Evolutionary conservation across 2,329 filamentous ascomycete species (phyloP).

Genomic region (Bipolaris zeicola): DNA sequence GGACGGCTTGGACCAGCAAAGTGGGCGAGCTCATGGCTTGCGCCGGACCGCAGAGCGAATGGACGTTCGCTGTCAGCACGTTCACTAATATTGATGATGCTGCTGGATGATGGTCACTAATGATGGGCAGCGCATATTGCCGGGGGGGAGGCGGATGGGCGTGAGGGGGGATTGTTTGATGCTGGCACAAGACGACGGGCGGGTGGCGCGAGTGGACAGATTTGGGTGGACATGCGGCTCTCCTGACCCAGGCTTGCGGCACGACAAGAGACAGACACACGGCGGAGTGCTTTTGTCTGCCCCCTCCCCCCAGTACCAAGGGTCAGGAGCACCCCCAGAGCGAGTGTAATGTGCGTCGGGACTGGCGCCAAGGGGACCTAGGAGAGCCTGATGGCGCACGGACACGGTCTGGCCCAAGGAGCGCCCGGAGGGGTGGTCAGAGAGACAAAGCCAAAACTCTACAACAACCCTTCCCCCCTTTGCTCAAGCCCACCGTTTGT

Average conservation of each 20-base stretch:
- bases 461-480: conserved; percentile 26
- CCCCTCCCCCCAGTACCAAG: conserved; percentile 43
- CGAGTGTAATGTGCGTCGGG: conserved; percentile 38
- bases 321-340: conserved; percentile 33
- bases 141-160: too few relatives aligned
- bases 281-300: conserved; percentile 36
- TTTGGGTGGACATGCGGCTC: conserved; percentile 37
- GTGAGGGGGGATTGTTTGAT: conserved; percentile 4
- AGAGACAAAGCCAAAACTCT: conserved; percentile 40
- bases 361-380: conserved; percentile 43
- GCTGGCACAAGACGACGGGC: conserved; percentile 1
- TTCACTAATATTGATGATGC: not conserved
- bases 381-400: conserved; percentile 32
- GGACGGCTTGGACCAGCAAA: conserved; percentile 49
- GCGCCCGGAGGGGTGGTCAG: conserved; percentile 20
- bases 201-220: conserved; percentile 13
- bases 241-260: conserved; percentile 42
- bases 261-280: conserved; percentile 37
- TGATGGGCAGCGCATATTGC: not conserved
- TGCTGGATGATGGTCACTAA: not conserved
- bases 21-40: conserved; percentile 45
- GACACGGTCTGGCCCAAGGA: conserved; percentile 43
- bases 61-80: conserved; percentile 8
- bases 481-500: conserved; percentile 31
- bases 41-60: conserved; percentile 39